Evolutionary conservation across 192 early-diverging fungal genomes (phyloP).

Genomic region (Ambispora gerdemannii): DNA sequence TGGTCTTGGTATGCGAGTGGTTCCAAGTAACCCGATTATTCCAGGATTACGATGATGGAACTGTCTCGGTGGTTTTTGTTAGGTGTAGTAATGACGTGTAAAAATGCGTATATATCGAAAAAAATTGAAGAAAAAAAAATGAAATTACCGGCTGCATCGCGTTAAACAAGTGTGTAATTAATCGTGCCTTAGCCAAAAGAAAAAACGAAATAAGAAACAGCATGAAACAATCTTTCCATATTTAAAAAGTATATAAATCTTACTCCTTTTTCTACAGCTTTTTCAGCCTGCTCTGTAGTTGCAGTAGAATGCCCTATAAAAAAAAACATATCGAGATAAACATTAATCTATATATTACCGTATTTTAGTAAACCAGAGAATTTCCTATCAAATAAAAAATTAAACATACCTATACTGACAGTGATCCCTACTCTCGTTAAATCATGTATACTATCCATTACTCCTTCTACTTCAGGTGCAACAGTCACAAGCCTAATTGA

Average conservation of each 20-base stretch:
- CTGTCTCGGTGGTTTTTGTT: too few relatives aligned
- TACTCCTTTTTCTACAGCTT: conserved; percentile 60
- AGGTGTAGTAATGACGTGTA: neutral
- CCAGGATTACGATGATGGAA: conserved; percentile 90
- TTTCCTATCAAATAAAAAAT: too few relatives aligned
- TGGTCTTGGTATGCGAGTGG: conserved; percentile 53
- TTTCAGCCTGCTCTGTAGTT: conserved; percentile 59
- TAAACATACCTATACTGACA: conserved; percentile 56
- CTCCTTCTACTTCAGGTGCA: conserved; percentile 75
- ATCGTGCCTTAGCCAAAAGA: conserved; percentile 37
- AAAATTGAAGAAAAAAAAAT: neutral
- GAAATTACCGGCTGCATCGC: conserved; percentile 65
- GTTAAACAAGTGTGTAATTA: conserved; percentile 84
- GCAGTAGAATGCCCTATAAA: conserved; percentile 62
- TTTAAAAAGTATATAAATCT: too few relatives aligned
- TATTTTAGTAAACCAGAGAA: too few relatives aligned
- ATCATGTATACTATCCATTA: conserved; percentile 61
- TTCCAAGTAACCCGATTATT: conserved; percentile 72
- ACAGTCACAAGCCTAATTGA: conserved; percentile 69
- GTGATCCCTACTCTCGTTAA: conserved; percentile 62
- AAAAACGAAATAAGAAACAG: too few relatives aligned
- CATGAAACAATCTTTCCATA: too few relatives aligned
- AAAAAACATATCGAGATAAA: neutral
- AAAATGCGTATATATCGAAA: neutral
- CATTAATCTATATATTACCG: neutral